Percentiles rank a stretch among this genome's conserved stretches.
phyloP scores from a whole-genome alignment of 768 basidiomycete species.

The Calocybe cyanea region DNA sequence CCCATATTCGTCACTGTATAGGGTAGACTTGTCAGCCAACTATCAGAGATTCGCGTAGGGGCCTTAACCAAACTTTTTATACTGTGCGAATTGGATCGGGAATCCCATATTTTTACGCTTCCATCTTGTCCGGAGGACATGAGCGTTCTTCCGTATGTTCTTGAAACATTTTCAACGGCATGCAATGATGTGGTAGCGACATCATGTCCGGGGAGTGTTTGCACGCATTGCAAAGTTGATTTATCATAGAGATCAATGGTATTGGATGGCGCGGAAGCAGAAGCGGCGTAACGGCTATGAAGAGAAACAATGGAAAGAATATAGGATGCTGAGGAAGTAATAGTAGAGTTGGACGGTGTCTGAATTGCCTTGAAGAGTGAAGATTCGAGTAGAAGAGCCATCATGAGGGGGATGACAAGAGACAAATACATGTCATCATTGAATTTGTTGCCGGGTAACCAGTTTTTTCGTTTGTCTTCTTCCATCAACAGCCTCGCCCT shows the following conservation, averaged over 20 bases:
- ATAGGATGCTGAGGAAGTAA: slow-evolving; percentile 46
- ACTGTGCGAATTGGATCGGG: slow-evolving; percentile 46
- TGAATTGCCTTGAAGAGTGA: slow-evolving; percentile 19
- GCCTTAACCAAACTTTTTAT: slow-evolving; percentile 51
- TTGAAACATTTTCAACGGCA: slow-evolving; percentile 37
- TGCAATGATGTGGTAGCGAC: slow-evolving; percentile 54
- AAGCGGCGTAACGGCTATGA: slow-evolving; percentile 50
- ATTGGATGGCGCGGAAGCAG: slow-evolving; percentile 61
- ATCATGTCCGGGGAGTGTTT: slow-evolving; percentile 55
- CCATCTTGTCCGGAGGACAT: slow-evolving; percentile 73
- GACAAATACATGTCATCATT: no score
- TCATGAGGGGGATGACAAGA: background rate
- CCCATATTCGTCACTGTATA: slow-evolving; percentile 47
- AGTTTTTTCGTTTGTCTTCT: no score
- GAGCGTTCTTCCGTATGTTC: slow-evolving; percentile 39
- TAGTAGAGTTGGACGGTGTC: slow-evolving; percentile 23
- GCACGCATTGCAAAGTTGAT: slow-evolving; percentile 40
- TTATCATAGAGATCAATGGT: slow-evolving; percentile 67
- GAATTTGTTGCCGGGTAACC: no score
- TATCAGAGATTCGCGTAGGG: no score
- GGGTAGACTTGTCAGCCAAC: slow-evolving; percentile 35
- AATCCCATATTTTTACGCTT: slow-evolving; percentile 72
- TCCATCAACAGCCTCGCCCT: background rate
- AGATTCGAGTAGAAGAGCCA: slow-evolving; percentile 26
- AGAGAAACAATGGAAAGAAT: slow-evolving; percentile 55